Evolutionary conservation across 2,329 filamentous ascomycete genomes (phyloP).

Genomic region (Clathrospora elynae): DNA sequence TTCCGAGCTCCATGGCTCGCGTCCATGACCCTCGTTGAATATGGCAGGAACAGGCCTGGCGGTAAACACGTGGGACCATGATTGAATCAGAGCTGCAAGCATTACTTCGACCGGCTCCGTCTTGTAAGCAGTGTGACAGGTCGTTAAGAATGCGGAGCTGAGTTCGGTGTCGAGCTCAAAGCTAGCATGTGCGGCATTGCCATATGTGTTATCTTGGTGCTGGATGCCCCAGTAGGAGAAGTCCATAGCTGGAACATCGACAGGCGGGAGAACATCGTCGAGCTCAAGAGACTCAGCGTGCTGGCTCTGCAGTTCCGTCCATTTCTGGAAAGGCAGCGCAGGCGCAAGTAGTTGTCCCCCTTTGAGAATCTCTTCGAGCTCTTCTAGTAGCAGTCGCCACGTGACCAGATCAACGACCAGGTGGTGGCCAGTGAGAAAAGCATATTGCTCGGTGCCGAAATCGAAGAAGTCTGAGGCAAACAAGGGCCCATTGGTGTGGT

Average conservation of each 20-base stretch:
- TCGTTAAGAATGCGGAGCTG: constrained; percentile 34
- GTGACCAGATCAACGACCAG: constrained; percentile 54
- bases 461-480: constrained; percentile 47
- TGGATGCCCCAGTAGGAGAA: constrained; percentile 50
- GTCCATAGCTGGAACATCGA: constrained; percentile 40
- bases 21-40: constrained; percentile 50
- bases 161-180: constrained; percentile 39
- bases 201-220: constrained; percentile 45
- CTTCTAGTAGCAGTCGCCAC: constrained; percentile 53
- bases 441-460: constrained; percentile 34
- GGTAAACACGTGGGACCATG: constrained; percentile 60
- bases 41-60: constrained; percentile 59
- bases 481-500: constrained; percentile 33
- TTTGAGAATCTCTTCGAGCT: constrained; percentile 50
- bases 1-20: constrained; percentile 49
- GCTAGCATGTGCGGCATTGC: constrained; percentile 41
- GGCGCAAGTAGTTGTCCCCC: constrained; percentile 41
- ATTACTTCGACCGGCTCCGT: constrained; percentile 62
- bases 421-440: constrained; percentile 46
- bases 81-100: constrained; percentile 61
- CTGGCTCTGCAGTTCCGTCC: constrained; percentile 46
- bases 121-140: constrained; percentile 53
- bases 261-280: constrained; percentile 34
- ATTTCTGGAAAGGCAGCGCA: constrained; percentile 46
- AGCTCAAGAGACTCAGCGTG: constrained; percentile 35